Conservation (phyloP, 192 early-diverging fungal genomes). For the Helicostylum pulchrum region DNA sequence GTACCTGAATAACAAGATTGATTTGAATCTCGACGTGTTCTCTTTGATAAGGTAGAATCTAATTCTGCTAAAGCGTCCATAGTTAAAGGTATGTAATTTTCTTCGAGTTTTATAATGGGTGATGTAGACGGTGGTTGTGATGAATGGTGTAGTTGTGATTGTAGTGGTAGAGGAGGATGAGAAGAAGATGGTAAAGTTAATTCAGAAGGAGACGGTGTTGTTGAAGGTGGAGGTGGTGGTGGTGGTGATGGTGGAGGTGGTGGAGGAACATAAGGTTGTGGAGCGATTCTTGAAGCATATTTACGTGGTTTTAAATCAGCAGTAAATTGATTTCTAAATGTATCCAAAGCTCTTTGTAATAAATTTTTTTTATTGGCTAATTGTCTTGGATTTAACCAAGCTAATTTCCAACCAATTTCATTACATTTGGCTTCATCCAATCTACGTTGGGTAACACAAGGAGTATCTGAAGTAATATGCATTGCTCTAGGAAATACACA, state of each 20-base stretch:
- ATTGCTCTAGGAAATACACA: constrained; percentile 54
- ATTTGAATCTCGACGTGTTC: not conserved
- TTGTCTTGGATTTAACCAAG: constrained; percentile 24
- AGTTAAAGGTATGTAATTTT: not conserved
- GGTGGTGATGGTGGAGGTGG: constrained; percentile 7
- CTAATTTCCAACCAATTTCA: constrained; percentile 66
- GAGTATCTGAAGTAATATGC: constrained; percentile 15
- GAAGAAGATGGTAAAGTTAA: not conserved
- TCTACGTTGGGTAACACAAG: constrained; percentile 27
- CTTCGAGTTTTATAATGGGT: not conserved
- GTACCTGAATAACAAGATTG: constrained; percentile 19
- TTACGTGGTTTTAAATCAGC: constrained; percentile 17
- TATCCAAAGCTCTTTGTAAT: constrained; percentile 15
- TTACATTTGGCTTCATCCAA: constrained; percentile 49
- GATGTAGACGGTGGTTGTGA: not conserved
- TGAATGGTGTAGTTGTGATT: not conserved
- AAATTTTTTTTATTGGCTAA: constrained; percentile 21
- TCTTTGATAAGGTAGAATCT: not conserved
- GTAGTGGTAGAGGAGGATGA: not conserved
- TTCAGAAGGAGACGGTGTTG: too few species aligned
- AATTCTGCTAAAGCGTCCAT: not conserved
- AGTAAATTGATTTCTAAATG: constrained; percentile 19
- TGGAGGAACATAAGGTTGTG: not conserved
- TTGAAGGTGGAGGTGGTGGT: not conserved
- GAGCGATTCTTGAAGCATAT: constrained; percentile 19